phyloP scores from a whole-genome alignment of 2,329 filamentous ascomycete genomes.

The Tolypocladium amazonense region DNA sequence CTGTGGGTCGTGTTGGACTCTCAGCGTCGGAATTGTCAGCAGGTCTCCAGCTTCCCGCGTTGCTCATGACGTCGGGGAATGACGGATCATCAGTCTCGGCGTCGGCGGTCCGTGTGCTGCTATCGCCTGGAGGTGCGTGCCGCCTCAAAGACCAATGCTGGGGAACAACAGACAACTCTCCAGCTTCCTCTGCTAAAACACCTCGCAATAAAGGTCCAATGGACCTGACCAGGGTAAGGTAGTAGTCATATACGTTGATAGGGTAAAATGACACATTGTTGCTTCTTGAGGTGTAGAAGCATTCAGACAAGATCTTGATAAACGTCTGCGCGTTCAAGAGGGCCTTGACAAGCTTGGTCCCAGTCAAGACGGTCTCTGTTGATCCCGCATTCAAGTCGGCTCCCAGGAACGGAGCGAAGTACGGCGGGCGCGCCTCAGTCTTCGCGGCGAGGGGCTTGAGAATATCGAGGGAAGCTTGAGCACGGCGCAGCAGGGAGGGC shows the following conservation, averaged over 20 bases:
- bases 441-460: conserved; percentile 53
- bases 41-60: conserved; percentile 14
- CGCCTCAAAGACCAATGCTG: conserved; percentile 45
- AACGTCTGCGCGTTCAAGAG: conserved; percentile 69
- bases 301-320: conserved; percentile 62
- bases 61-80: conserved; percentile 20
- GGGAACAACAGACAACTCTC: conserved; percentile 64
- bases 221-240: conserved; percentile 59
- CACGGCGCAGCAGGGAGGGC: conserved; percentile 67
- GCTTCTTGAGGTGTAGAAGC: conserved; percentile 60
- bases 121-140: conserved; percentile 14
- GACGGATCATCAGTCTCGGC: conserved; percentile 18
- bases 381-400: conserved; percentile 27
- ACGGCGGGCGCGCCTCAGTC: conserved; percentile 42
- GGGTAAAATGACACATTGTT: conserved; percentile 56
- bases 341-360: conserved; percentile 70
- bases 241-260: conserved; percentile 79
- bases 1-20: conserved; percentile 21
- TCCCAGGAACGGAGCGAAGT: conserved; percentile 58
- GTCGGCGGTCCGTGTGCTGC: conserved; percentile 8
- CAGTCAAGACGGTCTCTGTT: conserved; percentile 40
- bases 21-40: conserved; percentile 11
- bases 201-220: conserved; percentile 70
- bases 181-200: conserved; percentile 76
- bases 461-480: conserved; percentile 56